Evolutionary conservation across 2,329 filamentous ascomycete species (phyloP).

Genomic region (Colletotrichum nymphaeae): DNA sequence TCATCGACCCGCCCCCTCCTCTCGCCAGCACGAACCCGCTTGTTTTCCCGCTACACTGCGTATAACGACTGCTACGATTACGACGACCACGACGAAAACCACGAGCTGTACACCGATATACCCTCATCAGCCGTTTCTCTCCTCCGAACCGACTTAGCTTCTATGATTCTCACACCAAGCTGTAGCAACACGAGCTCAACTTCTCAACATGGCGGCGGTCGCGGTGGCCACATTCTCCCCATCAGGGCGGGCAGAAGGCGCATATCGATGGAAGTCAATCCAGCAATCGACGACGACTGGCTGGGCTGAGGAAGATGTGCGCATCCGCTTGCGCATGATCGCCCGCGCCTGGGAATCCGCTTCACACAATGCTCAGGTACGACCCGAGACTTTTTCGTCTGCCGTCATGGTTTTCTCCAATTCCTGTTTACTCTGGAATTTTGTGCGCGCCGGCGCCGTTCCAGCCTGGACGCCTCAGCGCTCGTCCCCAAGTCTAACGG

Average conservation of each 20-base stretch:
- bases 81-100: slow-evolving; percentile 3
- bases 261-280: slow-evolving; percentile 48
- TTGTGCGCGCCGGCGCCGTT: slow-evolving; percentile 24
- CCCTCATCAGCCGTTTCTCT: slow-evolving; percentile 25
- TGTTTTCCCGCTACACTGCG: slow-evolving; percentile 16
- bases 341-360: slow-evolving; percentile 47
- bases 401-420: slow-evolving; percentile 20
- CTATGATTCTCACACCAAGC: slow-evolving; percentile 63
- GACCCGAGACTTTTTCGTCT: slow-evolving; percentile 30
- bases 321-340: slow-evolving; percentile 42
- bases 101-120: slow-evolving; percentile 6
- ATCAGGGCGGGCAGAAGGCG: slow-evolving; percentile 55
- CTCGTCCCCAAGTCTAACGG: slow-evolving; percentile 24
- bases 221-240: slow-evolving; percentile 55
- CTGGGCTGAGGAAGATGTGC: slow-evolving; percentile 46
- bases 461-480: slow-evolving; percentile 19
- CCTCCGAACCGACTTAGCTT: slow-evolving; percentile 48
- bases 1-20: not conserved
- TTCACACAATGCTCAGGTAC: slow-evolving; percentile 39
- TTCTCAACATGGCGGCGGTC: slow-evolving; percentile 66
- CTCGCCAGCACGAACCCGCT: not conserved
- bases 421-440: slow-evolving; percentile 3
- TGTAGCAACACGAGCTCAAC: slow-evolving; percentile 56
- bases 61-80: not conserved
- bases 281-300: slow-evolving; percentile 48